Evolutionary conservation across 2,329 filamentous ascomycete genomes (phyloP), one percentile per base, ranked within the genome.

Genomic region (Microsporum ferrugineum): DNA sequence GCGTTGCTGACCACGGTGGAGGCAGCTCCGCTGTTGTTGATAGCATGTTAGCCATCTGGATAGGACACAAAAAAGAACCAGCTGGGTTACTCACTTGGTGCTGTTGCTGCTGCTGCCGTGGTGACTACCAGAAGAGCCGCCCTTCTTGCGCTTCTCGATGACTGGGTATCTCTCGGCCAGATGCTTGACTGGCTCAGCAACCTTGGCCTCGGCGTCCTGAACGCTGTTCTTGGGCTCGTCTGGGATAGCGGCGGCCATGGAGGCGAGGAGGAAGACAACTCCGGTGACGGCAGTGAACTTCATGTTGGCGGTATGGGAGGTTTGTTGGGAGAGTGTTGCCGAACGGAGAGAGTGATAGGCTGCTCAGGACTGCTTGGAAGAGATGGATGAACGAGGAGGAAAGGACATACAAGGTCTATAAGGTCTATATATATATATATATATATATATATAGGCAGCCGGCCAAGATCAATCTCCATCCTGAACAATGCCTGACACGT

Each of bases 1-100:
- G 49, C 49, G 49, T 53, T 53, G 49, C 49, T 53, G 49, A 53
- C 49, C 27, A 53, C 49, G 49, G 33, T 53, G 27, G 49, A 53
- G 27, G 49, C 12, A n/a, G 49, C 49, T 12, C 27, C 49, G 31
- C n/a, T 53, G 12, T 27, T 53, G 33, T 47, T 29, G 27, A 23
- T 31, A 53, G 17, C 27, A 7, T n/a, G 39, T 53, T 53, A 53
- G 49, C 17, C 12, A 33, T 7, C 12, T 31, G 12, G 27, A 33
- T 31, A 17, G 5, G 10, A 51, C 10, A 29, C 10, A 34, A 33
- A 17, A 8, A 33, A 2, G 47, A 14, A 34, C 27, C 17, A 8
- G 12, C 7, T 10, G 27, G 3, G 10, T n/a, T 4, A 49, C 49
- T 33, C 33, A 53, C 49, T 31, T 3, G 31, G 49, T 53, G 49